Evolutionary conservation across 2,329 filamentous ascomycete genomes (phyloP).

Genomic region (Aspergillus fumigatiaffinis): DNA sequence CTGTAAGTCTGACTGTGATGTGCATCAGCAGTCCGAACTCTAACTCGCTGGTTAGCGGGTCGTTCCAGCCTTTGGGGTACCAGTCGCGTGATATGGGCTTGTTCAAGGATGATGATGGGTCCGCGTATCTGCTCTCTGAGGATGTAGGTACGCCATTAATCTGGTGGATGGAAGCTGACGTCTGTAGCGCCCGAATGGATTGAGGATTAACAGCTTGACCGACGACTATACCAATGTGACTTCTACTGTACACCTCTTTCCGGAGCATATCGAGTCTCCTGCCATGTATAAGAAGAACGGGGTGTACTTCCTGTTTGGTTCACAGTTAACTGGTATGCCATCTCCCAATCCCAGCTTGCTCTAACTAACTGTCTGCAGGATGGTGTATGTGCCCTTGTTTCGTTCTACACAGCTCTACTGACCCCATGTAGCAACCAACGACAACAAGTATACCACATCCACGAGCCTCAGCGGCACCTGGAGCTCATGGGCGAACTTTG

Average conservation of each 20-base stretch:
- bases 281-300: constrained; percentile 59
- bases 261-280: constrained; percentile 55
- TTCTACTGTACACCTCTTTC: constrained; percentile 50
- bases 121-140: constrained; percentile 59
- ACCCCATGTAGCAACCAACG: constrained; percentile 23
- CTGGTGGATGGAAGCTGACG: not conserved
- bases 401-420: not conserved
- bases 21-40: too few species aligned
- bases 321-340: constrained; percentile 41
- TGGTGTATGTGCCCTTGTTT: constrained; percentile 6
- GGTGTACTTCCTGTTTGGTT: constrained; percentile 64
- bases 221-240: constrained; percentile 55
- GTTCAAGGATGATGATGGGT: constrained; percentile 60
- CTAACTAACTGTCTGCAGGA: constrained; percentile 2
- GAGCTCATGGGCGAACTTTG: constrained; percentile 57
- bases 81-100: constrained; percentile 58
- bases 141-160: constrained; percentile 44
- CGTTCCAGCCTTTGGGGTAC: constrained; percentile 45
- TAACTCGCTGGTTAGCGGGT: not conserved
- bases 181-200: constrained; percentile 9
- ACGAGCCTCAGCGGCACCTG: constrained; percentile 57
- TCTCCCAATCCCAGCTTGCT: rapidly evolving
- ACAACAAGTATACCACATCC: constrained; percentile 61
- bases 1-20: constrained; percentile 1
- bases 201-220: constrained; percentile 26